Evolutionary conservation across 768 basidiomycete species (phyloP).

Genomic region (Mycena polygramma): DNA sequence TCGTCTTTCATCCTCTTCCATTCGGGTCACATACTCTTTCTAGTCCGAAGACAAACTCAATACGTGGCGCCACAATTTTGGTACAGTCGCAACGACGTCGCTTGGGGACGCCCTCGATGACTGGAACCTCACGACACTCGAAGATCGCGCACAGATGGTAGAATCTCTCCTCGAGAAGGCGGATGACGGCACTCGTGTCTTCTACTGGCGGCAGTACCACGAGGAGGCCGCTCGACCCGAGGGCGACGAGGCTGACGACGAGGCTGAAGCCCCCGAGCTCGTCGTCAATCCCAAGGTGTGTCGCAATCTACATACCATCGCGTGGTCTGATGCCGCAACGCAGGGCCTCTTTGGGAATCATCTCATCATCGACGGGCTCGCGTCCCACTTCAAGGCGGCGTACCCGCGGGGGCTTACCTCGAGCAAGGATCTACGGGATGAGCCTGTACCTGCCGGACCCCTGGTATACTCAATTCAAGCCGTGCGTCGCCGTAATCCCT

Average conservation of each 20-base stretch:
- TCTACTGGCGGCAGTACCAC: conserved; percentile 1
- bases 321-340: neutral
- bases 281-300: conserved; percentile 5
- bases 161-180: neutral
- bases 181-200: neutral
- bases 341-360: neutral
- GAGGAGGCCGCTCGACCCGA: neutral
- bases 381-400: neutral
- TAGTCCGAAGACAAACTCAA: neutral
- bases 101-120: neutral
- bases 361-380: neutral
- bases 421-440: neutral
- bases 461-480: neutral
- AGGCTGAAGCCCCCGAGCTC: too few species aligned
- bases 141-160: neutral
- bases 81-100: too few species aligned
- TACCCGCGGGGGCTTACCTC: neutral
- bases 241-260: neutral
- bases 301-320: neutral
- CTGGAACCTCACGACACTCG: neutral
- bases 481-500: neutral
- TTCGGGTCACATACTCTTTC: neutral
- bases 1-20: too few species aligned
- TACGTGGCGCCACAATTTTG: neutral
- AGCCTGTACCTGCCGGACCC: neutral